Percentiles rank a stretch among this genome's conserved stretches.
Evolutionary conservation across 2,329 filamentous ascomycete genomes (phyloP).

Genomic region (Microascus cirrosus): DNA sequence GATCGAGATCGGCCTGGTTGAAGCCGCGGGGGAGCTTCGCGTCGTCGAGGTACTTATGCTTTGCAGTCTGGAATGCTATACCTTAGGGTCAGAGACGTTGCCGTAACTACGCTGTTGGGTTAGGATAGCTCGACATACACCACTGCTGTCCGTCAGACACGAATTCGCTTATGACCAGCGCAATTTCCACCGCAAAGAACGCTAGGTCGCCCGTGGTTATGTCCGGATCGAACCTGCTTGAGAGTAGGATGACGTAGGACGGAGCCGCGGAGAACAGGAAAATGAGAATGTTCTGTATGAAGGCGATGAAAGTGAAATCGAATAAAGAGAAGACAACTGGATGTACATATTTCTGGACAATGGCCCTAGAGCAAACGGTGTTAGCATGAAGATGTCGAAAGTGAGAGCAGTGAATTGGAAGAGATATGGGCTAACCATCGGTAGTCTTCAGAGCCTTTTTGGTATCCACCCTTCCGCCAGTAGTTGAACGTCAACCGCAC

Average conservation of each 20-base stretch:
- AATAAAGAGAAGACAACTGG: slow-evolving; percentile 65
- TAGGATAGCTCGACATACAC: slow-evolving; percentile 32
- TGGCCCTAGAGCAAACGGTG: slow-evolving; percentile 38
- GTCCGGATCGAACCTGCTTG: slow-evolving; percentile 48
- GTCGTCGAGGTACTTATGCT: slow-evolving; percentile 61
- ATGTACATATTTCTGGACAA: slow-evolving; percentile 57
- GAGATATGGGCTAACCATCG: slow-evolving; percentile 46
- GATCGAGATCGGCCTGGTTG: slow-evolving; percentile 67
- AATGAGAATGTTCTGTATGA: slow-evolving; percentile 72
- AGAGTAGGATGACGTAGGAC: slow-evolving; percentile 71
- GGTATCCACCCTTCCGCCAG: slow-evolving; percentile 88
- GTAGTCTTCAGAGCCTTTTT: slow-evolving; percentile 85
- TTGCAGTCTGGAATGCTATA: slow-evolving; percentile 68
- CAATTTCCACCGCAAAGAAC: slow-evolving; percentile 34
- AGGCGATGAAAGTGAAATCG: slow-evolving; percentile 82
- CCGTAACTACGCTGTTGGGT: neutral
- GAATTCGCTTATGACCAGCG: slow-evolving; percentile 54
- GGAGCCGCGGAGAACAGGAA: slow-evolving; percentile 64
- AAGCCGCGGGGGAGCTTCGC: slow-evolving; percentile 58
- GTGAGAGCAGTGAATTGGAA: neutral
- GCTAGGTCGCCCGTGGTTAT: slow-evolving; percentile 31
- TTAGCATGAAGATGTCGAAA: neutral
- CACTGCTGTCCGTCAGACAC: slow-evolving; percentile 91
- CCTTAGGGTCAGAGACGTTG: slow-evolving; percentile 5
- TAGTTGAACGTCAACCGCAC: slow-evolving; percentile 87